Percentiles rank a stretch among this genome's conserved stretches.
Evolutionary conservation across 2,329 filamentous ascomycete genomes (phyloP).

Genomic region (Cercospora zeina): DNA sequence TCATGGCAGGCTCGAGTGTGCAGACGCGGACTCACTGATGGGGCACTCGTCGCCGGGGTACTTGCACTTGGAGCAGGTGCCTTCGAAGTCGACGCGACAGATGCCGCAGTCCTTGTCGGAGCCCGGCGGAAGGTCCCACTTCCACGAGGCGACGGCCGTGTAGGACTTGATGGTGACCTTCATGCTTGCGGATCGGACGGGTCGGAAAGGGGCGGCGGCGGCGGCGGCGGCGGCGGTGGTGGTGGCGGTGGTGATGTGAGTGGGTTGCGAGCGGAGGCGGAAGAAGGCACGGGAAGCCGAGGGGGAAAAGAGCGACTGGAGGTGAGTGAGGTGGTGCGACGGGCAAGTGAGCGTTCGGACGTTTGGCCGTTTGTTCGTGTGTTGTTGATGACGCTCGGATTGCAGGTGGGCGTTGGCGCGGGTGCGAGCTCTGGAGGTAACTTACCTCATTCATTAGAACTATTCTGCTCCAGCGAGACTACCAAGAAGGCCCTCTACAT

Average conservation of each 20-base stretch:
- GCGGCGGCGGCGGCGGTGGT: neutral
- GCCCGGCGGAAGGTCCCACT: conserved; percentile 95
- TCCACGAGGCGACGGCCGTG: conserved; percentile 94
- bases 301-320: neutral
- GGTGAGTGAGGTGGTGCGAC: neutral
- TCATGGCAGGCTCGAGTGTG: conserved; percentile 17
- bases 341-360: neutral
- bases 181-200: conserved; percentile 56
- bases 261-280: neutral
- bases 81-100: conserved; percentile 96
- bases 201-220: neutral
- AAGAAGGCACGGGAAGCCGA: neutral
- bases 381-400: neutral
- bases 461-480: neutral
- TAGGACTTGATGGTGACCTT: conserved; percentile 93
- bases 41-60: conserved; percentile 96
- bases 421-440: neutral
- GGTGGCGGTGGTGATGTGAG: neutral
- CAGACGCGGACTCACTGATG: conserved; percentile 64
- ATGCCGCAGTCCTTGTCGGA: conserved; percentile 85
- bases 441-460: too few species aligned
- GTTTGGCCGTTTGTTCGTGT: neutral
- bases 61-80: conserved; percentile 96
- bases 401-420: neutral
- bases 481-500: neutral